phyloP scores from a whole-genome alignment of 2,329 filamentous ascomycete species.

The Pyricularia sp. region DNA sequence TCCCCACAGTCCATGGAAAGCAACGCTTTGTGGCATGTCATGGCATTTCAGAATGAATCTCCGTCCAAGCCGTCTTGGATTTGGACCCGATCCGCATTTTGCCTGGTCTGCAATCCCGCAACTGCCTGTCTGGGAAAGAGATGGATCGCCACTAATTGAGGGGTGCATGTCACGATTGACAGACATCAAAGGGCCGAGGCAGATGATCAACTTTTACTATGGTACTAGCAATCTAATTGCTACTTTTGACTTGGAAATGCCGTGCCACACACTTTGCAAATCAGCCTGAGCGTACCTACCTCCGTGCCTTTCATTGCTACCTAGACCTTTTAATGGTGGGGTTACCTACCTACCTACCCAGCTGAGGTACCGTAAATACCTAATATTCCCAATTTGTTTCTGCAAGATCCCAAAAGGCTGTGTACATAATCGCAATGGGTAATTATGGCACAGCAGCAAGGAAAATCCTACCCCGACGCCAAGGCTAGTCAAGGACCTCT shows the following conservation, averaged over 20 bases:
- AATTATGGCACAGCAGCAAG: neutral
- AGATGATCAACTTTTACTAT: neutral
- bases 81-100: neutral
- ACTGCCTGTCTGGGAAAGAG: neutral
- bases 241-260: neutral
- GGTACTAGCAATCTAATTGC: neutral
- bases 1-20: neutral
- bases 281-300: neutral
- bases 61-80: neutral
- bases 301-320: too few species aligned
- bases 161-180: neutral
- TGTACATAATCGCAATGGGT: neutral
- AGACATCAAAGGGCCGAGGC: neutral
- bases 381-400: neutral
- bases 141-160: neutral
- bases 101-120: neutral
- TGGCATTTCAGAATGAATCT: neutral
- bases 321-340: too few species aligned
- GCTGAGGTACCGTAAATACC: neutral
- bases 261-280: neutral
- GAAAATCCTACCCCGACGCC: neutral
- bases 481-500: neutral
- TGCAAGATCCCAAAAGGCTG: neutral
- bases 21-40: neutral
- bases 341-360: neutral